A percentile compares a stretch with the other conserved stretches of the same genome.
Conservation (phyloP, 2,329 filamentous ascomycete species). For the Fusarium chaquense region DNA sequence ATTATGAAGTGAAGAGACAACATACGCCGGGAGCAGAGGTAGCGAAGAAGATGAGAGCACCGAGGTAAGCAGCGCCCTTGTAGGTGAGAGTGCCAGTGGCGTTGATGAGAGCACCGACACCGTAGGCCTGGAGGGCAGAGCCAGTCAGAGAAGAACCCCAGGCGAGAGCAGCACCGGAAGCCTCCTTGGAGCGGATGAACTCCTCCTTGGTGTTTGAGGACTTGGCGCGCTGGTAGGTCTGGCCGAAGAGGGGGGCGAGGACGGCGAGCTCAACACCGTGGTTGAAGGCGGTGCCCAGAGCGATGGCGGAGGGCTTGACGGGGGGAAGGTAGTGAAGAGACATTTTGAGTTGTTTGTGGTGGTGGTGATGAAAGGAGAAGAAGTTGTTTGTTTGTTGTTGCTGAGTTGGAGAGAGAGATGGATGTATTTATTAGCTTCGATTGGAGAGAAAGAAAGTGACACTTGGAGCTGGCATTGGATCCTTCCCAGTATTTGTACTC, state of each 20-base stretch:
- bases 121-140: constrained; percentile 89
- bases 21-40: constrained; percentile 86
- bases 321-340: constrained; percentile 74
- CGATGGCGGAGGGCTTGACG: constrained; percentile 98
- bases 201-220: constrained; percentile 94
- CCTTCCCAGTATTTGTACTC: constrained; percentile 47
- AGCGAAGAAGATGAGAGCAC: constrained; percentile 90
- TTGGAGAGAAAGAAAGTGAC: constrained; percentile 12
- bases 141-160: constrained; percentile 93
- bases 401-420: constrained; percentile 3
- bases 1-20: neutral
- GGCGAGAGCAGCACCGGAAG: constrained; percentile 84
- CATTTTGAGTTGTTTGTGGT: constrained; percentile 57
- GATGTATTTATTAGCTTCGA: constrained; percentile 24
- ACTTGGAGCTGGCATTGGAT: constrained; percentile 16
- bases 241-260: constrained; percentile 89
- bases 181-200: constrained; percentile 94
- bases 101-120: constrained; percentile 91
- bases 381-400: neutral
- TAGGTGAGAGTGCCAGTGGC: constrained; percentile 95
- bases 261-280: constrained; percentile 91
- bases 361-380: neutral
- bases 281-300: constrained; percentile 95
- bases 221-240: constrained; percentile 94
- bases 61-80: constrained; percentile 96